Evolutionary conservation across 345 rosid species (phyloP).

Genomic region (Acer negundo): DNA sequence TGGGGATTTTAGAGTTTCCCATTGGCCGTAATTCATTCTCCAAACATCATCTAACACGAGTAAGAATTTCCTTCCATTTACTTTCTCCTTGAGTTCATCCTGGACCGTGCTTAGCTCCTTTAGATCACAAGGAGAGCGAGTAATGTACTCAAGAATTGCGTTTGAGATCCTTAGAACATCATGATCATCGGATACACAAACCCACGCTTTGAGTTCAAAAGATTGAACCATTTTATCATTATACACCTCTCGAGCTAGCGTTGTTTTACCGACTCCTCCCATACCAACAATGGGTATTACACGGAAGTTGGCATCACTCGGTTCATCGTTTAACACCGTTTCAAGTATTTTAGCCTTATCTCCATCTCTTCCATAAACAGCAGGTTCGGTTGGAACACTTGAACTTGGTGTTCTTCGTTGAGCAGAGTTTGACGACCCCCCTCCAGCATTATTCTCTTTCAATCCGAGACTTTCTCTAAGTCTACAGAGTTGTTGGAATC

Average conservation of each 20-base stretch:
- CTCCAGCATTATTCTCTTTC: neutral
- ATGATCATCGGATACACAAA: constrained; percentile 1
- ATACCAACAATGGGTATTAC: neutral
- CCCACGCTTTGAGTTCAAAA: neutral
- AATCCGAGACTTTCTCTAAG: neutral
- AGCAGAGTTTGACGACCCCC: neutral
- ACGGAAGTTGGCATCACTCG: neutral
- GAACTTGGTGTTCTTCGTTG: neutral
- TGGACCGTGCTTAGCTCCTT: neutral
- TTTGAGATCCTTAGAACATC: neutral
- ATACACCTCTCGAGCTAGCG: neutral
- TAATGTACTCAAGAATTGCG: neutral
- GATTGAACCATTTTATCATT: neutral
- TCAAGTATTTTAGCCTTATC: neutral
- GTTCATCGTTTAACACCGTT: neutral
- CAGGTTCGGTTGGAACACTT: neutral
- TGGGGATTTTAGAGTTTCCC: neutral
- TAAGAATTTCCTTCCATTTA: neutral
- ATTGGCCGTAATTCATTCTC: neutral
- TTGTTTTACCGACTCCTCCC: constrained; percentile 10
- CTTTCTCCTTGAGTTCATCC: neutral
- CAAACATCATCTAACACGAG: constrained; percentile 7
- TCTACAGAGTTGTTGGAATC: neutral
- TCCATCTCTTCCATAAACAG: neutral
- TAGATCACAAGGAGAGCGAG: neutral